phyloP scores from a whole-genome alignment of 1,139 yeast species.

The Lodderomyces jiufengensis region DNA sequence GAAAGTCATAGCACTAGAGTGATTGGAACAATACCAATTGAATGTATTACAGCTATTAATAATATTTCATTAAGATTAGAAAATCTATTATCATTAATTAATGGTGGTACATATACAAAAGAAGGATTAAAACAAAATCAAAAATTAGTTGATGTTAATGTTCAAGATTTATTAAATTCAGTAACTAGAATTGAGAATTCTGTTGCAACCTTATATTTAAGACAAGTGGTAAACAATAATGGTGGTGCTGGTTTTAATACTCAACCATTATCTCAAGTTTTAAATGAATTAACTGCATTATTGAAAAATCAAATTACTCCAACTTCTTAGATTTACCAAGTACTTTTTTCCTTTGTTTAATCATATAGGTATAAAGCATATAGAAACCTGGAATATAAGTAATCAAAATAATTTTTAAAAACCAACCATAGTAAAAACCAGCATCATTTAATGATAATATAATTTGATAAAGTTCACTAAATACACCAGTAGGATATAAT shows the following conservation, averaged over 20 bases:
- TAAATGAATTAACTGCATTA: slow-evolving; percentile 18
- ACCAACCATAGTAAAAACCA: slow-evolving; percentile 47
- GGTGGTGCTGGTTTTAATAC: slow-evolving; percentile 25
- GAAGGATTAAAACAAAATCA: slow-evolving; percentile 21
- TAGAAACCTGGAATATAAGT: slow-evolving; percentile 86
- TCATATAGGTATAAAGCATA: slow-evolving; percentile 81
- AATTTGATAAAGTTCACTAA: slow-evolving; percentile 72
- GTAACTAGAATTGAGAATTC: slow-evolving; percentile 63
- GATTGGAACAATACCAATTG: slow-evolving; percentile 42
- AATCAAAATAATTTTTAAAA: slow-evolving; percentile 54
- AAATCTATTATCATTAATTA: slow-evolving; percentile 38
- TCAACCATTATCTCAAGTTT: slow-evolving; percentile 22
- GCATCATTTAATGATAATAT: slow-evolving; percentile 69
- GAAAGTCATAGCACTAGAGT: slow-evolving; percentile 21
- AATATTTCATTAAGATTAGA: slow-evolving; percentile 49
- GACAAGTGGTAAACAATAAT: slow-evolving; percentile 29
- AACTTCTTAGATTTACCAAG: slow-evolving; percentile 30
- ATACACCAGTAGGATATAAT: slow-evolving; percentile 88
- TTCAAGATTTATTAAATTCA: slow-evolving; percentile 42
- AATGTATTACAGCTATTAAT: slow-evolving; percentile 45
- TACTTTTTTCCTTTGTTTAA: slow-evolving; percentile 76
- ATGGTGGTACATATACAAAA: slow-evolving; percentile 25
- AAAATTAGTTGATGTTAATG: slow-evolving; percentile 1
- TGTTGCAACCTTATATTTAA: slow-evolving; percentile 32
- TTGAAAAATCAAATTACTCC: not conserved